Evolutionary conservation across 345 rosid genomes (phyloP), one percentile per base, ranked within the genome.

Genomic region (Triadica sebifera): DNA sequence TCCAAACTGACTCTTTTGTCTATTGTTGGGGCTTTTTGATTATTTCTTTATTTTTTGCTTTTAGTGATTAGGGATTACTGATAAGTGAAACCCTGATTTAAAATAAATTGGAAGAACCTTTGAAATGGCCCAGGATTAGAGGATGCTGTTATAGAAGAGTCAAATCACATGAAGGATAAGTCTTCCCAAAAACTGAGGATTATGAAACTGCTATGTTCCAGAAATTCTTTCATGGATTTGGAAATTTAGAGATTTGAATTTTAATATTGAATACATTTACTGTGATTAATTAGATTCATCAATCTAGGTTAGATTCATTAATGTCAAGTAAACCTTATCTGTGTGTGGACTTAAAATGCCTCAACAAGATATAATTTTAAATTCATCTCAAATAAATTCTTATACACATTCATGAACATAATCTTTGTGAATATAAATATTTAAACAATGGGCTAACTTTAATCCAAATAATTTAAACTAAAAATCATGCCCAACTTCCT

Each of bases 231-330:
- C 55, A 15, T 47, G 22, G 20, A 41, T 63, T 17, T 39, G n/a
- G n/a, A 63, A 63, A 38, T n/a, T 63, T 47, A 20, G 11, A 38
- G 47, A 37, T 63, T 41, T 63, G 67, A 34, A 29, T 29, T 29
- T 29, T 29, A 29, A 60, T 37, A 13, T 12, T 61, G 16, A 34
- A 29, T 61, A 34, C 13, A 19, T 62, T 62, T 4, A 6, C 20
- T 16, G 22, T 63, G 45, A 5, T 38, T 63, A 7, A 34, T 63
- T 63, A 6, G 47, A 16, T 63, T 63, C 46, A 63, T 63, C 47
- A 38, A 63, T 62, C 66, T 38, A 38, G 67, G 10, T 61, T 34
- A 13, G 65, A 45, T 15, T 61, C 63, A 59, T 59, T 60, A 29
- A n/a, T n/a, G 29, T 6, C 4, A 10, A 16, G 12, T 29, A 59